Evolutionary conservation across 2,329 filamentous ascomycete species (phyloP).

Genomic region (Amylocarpus encephaloides): DNA sequence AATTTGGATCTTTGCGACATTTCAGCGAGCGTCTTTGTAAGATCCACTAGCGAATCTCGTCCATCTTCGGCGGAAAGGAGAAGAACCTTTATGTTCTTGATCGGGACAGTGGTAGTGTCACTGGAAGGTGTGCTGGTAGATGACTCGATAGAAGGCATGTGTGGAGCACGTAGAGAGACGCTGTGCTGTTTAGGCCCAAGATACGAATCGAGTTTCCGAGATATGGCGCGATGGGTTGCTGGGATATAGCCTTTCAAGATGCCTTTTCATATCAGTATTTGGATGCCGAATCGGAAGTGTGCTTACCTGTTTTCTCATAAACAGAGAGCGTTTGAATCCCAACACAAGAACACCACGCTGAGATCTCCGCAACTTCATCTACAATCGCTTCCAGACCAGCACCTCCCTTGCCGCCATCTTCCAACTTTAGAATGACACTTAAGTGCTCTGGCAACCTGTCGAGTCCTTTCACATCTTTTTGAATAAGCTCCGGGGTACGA

Average conservation of each 20-base stretch:
- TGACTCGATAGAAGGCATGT: slow-evolving; percentile 53
- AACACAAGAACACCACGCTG: slow-evolving; percentile 86
- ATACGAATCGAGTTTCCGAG: slow-evolving; percentile 76
- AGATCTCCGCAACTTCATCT: slow-evolving; percentile 84
- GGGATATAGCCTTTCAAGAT: slow-evolving; percentile 83
- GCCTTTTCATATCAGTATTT: slow-evolving; percentile 44
- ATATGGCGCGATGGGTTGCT: slow-evolving; percentile 74
- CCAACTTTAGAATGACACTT: slow-evolving; percentile 74
- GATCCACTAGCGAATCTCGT: slow-evolving; percentile 86
- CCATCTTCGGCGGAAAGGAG: slow-evolving; percentile 85
- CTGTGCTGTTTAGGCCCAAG: slow-evolving; percentile 71
- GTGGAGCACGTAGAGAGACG: slow-evolving; percentile 67
- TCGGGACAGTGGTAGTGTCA: slow-evolving; percentile 34
- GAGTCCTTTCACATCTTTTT: slow-evolving; percentile 73
- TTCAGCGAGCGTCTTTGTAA: slow-evolving; percentile 87
- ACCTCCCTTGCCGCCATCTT: slow-evolving; percentile 60
- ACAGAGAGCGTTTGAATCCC: slow-evolving; percentile 83
- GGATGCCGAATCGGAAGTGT: neutral
- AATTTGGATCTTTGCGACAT: slow-evolving; percentile 92
- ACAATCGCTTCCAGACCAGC: slow-evolving; percentile 78
- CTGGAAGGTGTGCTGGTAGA: slow-evolving; percentile 38
- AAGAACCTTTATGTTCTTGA: slow-evolving; percentile 53
- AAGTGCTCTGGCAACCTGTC: slow-evolving; percentile 75
- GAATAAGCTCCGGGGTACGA: slow-evolving; percentile 86
- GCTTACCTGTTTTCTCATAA: slow-evolving; percentile 82